Evolutionary conservation across 1,284 basidiomycete species (phyloP).

Genomic region (Neolentinus lepideus): DNA sequence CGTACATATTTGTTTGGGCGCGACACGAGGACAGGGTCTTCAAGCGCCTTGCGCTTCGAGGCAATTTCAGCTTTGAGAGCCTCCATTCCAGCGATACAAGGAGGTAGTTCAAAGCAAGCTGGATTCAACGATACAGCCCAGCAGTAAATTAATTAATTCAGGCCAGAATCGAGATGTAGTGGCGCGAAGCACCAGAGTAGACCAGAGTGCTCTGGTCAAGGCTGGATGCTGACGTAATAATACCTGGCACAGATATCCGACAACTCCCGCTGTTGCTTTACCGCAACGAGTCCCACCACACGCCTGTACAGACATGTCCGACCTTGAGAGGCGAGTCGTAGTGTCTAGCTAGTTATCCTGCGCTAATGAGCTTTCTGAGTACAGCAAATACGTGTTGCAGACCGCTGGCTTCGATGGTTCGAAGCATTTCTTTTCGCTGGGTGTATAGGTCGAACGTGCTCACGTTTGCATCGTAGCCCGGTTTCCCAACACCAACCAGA

Average conservation of each 20-base stretch:
- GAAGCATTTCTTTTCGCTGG: constrained; percentile 13
- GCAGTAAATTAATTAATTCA: neutral
- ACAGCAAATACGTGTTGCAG: constrained; percentile 77
- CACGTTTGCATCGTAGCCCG: constrained; percentile 48
- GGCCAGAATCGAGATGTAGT: too few relatives aligned
- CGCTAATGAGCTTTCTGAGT: constrained; percentile 10
- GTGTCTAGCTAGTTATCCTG: neutral
- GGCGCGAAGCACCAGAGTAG: neutral
- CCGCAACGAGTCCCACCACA: constrained; percentile 5
- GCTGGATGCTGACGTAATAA: constrained; percentile 1
- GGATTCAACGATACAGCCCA: neutral
- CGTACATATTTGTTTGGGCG: constrained; percentile 81
- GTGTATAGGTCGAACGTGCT: neutral
- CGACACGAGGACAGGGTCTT: constrained; percentile 27
- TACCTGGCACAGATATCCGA: constrained; percentile 3
- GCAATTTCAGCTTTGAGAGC: constrained; percentile 85
- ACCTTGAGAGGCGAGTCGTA: constrained; percentile 45
- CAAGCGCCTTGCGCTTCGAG: constrained; percentile 72
- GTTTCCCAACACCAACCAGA: constrained; percentile 96
- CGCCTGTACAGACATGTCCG: constrained; percentile 48
- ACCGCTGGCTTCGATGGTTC: constrained; percentile 83
- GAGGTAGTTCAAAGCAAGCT: neutral
- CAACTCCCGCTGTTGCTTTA: constrained; percentile 14
- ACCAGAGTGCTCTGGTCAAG: neutral
- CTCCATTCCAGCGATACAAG: constrained; percentile 50